Base-by-base conservation (phyloP, 495 filamentous ascomycete genomes). In the Letharia columbiana region DNA sequence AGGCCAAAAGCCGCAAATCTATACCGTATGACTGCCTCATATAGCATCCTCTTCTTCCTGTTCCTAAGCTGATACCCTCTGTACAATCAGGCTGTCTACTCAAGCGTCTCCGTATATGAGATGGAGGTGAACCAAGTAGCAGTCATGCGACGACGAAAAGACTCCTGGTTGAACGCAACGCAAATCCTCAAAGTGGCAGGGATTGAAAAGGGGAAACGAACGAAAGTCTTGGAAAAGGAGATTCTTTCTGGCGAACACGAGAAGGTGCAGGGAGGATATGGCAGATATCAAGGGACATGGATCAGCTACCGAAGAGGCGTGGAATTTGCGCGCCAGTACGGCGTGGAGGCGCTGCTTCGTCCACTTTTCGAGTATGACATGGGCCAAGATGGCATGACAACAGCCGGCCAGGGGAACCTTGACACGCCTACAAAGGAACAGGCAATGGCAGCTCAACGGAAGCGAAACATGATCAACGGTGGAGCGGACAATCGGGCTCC, bases 391-490 rank as follows among this genome's bases (percentile, higher is more conserved):
- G 91, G 90, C 4, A 82, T 83, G 28, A 78, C 82, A n/a, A 76
- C 80, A 67, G 74, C 81, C 47, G 82, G 86, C 44, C 78, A 87
- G 60, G 82, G 83, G 66, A 77, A 80, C 42, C 81, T 92, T 61
- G 87, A 96, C 64, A 98, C 94, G 6, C 94, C 94, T 1, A 98
- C 94, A n/a, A 98, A 98, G 75, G 94, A 98, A 77, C 94, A 98
- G 76, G 94, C 94, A 62, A 96, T 97, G 94, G 95, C 94, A 39
- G 95, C 95, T 18, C 91, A 96, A 74, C 81, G 94, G 65, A 98
- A 98, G 73, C 84, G 92, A 65, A 72, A 70, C 20, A 84, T 91
- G 80, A 90, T 97, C 71, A 95, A 89, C 70, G 86, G 86, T 31
- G 83, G 82, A 52, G 80, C 86, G 31, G 87, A 95, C 41, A 86